Conservation (phyloP, 768 basidiomycete genomes). For the Tricholoma hemisulphureum region DNA sequence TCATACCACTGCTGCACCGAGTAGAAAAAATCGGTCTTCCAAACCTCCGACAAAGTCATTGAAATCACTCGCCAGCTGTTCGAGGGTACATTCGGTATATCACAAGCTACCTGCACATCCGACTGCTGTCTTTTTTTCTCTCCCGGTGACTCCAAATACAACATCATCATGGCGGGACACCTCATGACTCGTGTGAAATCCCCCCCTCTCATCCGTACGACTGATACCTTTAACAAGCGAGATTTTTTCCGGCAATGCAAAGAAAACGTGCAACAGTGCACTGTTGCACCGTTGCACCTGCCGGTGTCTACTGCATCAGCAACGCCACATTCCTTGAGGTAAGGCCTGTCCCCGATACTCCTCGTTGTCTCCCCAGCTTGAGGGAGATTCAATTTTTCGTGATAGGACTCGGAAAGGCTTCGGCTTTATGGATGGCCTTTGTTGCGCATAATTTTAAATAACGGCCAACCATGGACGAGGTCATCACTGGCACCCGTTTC, state of each 20-base stretch:
- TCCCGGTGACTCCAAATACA: slow-evolving; percentile 2
- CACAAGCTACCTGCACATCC: neutral
- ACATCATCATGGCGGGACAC: slow-evolving; percentile 5
- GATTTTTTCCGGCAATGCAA: neutral
- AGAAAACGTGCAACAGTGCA: no score
- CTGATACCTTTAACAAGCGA: neutral
- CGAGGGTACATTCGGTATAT: slow-evolving; percentile 17
- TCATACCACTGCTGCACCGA: slow-evolving; percentile 19
- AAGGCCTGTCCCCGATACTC: neutral
- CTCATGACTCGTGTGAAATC: neutral
- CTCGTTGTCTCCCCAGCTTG: neutral
- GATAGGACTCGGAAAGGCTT: slow-evolving; percentile 20
- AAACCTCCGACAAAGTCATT: slow-evolving; percentile 31
- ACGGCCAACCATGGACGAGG: slow-evolving; percentile 38
- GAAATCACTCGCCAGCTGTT: slow-evolving; percentile 33
- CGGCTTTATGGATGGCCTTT: slow-evolving; percentile 28
- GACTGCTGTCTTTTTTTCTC: neutral
- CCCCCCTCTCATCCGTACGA: neutral
- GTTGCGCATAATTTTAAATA: slow-evolving; percentile 35
- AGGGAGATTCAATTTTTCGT: neutral
- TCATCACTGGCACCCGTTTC: slow-evolving; percentile 31
- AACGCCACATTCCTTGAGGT: slow-evolving; percentile 24
- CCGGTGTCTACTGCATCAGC: slow-evolving; percentile 37
- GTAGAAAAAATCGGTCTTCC: slow-evolving; percentile 24
- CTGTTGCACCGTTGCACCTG: slow-evolving; percentile 9